Conservation (phyloP, 352 stramenopile species). For the Phytophthora hybrid region DNA sequence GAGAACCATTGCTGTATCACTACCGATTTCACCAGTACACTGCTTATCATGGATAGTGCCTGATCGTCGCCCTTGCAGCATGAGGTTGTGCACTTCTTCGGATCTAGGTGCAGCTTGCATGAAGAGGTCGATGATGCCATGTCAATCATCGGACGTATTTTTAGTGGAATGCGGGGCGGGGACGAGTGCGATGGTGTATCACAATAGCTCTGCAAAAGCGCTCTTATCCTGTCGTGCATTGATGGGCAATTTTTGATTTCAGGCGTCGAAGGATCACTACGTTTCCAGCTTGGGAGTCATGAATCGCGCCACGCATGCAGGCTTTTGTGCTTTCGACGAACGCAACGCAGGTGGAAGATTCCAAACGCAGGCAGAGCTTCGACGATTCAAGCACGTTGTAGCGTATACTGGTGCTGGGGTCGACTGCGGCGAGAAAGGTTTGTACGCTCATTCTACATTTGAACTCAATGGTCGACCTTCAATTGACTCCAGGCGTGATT, state of each 20-base stretch:
- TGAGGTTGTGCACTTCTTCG: neutral
- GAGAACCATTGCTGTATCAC: conserved; percentile 3
- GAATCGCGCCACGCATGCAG: conserved; percentile 68
- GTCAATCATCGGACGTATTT: conserved; percentile 26
- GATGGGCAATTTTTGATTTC: neutral
- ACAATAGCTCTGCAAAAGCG: conserved; percentile 19
- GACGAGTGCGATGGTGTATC: conserved; percentile 28
- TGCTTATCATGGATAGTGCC: neutral
- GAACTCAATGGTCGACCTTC: neutral
- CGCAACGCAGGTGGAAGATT: conserved; percentile 77
- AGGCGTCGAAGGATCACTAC: conserved; percentile 9
- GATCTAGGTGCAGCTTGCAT: neutral
- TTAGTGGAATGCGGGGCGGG: conserved; percentile 27
- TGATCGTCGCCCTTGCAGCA: conserved; percentile 6
- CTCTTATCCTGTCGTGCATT: conserved; percentile 28
- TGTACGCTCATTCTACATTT: neutral
- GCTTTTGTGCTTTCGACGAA: conserved; percentile 83
- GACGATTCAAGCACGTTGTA: conserved; percentile 81
- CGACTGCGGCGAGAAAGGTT: conserved; percentile 66
- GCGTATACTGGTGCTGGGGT: conserved; percentile 54
- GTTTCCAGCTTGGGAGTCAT: conserved; percentile 31
- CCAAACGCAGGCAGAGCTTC: conserved; percentile 80
- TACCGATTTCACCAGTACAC: neutral
- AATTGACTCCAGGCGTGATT: neutral
- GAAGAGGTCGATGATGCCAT: neutral